phyloP scores from a whole-genome alignment of 345 rosid genomes.

The Trapa bicornis region DNA sequence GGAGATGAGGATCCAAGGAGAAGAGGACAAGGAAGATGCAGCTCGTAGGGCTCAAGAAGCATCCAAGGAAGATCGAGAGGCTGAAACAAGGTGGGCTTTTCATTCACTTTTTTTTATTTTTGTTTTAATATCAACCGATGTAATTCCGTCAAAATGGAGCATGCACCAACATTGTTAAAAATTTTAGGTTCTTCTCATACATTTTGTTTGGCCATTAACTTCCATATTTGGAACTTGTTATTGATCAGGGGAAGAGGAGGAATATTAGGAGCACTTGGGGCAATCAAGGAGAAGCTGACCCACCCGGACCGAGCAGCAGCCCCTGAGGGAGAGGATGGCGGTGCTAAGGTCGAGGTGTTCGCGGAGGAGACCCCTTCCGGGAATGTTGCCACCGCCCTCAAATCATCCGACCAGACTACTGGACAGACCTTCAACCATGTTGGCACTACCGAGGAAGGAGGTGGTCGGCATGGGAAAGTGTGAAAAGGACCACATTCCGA shows the following conservation, averaged over 20 bases:
- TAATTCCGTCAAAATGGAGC: too few species aligned
- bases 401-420: conserved; percentile 42
- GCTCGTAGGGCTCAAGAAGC: conserved; percentile 15
- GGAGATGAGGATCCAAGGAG: conserved; percentile 31
- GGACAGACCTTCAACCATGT: conserved; percentile 63
- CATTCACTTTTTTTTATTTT: too few species aligned
- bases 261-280: conserved; percentile 28
- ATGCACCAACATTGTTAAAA: too few species aligned
- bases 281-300: conserved; percentile 30
- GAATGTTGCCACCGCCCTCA: conserved; percentile 17
- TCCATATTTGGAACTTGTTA: too few species aligned
- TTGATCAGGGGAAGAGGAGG: conserved; percentile 22
- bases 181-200: too few species aligned
- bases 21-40: conserved; percentile 21
- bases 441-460: conserved; percentile 32
- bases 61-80: neutral
- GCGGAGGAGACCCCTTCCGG: conserved; percentile 17
- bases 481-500: neutral
- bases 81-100: neutral
- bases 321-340: conserved; percentile 13
- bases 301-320: conserved; percentile 25
- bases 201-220: too few species aligned
- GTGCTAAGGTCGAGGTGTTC: conserved; percentile 5
- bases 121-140: neutral
- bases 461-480: conserved; percentile 15